Evolutionary conservation across 176 grass and related monocot genomes (phyloP).

Genomic region (Musa troglodytarum): DNA sequence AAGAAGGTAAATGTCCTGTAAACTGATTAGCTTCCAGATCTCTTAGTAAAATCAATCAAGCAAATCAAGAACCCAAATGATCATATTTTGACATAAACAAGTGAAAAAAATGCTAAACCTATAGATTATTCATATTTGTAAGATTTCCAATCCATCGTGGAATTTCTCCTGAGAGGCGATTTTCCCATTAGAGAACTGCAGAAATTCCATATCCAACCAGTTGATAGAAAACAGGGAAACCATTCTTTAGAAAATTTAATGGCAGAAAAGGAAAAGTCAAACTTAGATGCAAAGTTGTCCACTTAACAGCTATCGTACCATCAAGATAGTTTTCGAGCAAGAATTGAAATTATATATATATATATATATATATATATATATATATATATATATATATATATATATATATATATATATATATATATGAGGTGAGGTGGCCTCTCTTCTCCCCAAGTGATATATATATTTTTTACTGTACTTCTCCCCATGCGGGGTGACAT

Average conservation of each 20-base stretch:
- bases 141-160: background rate
- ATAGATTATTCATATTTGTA: background rate
- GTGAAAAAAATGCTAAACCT: background rate
- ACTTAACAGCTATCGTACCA: background rate
- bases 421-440: no score
- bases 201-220: background rate
- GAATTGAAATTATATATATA: no score
- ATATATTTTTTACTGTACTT: no score
- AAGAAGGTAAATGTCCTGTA: background rate
- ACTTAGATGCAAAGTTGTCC: background rate
- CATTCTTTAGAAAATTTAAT: background rate
- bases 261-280: background rate
- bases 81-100: background rate
- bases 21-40: constrained; percentile 1
- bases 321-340: background rate
- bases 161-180: background rate
- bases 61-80: background rate
- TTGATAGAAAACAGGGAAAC: background rate
- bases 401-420: no score
- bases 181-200: background rate
- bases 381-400: no score
- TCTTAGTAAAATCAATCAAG: background rate
- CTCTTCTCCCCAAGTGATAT: no score
- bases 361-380: no score
- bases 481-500: no score